Evolutionary conservation across 148 eudicot genomes (phyloP).

Genomic region (Camellia lanceoleosa): DNA sequence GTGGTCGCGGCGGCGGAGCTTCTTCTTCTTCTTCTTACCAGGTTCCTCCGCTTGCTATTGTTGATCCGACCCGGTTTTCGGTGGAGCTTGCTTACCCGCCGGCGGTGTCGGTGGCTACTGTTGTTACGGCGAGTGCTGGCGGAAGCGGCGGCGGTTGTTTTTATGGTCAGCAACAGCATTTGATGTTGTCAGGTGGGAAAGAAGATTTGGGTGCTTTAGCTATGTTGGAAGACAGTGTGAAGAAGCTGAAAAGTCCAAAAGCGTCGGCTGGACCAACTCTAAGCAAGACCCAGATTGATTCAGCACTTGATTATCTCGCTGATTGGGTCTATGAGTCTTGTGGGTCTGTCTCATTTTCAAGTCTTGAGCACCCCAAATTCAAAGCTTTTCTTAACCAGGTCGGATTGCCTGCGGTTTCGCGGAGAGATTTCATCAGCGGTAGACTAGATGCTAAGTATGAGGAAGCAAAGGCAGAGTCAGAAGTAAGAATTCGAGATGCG

Average conservation of each 20-base stretch:
- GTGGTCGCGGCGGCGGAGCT: slow-evolving; percentile 20
- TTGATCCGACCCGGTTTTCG: slow-evolving; percentile 57
- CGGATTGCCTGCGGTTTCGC: slow-evolving; percentile 56
- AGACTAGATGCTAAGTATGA: slow-evolving; percentile 74
- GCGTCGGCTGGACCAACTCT: slow-evolving; percentile 58
- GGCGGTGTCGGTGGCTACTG: slow-evolving; percentile 24
- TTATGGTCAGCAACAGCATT: slow-evolving; percentile 30
- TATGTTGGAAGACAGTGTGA: slow-evolving; percentile 85
- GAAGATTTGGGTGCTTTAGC: slow-evolving; percentile 73
- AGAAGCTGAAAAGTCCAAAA: slow-evolving; percentile 79
- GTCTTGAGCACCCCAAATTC: slow-evolving; percentile 78
- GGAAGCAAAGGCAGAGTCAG: slow-evolving; percentile 53
- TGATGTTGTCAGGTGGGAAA: slow-evolving; percentile 65
- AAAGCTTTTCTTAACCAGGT: slow-evolving; percentile 73
- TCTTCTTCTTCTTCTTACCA: slow-evolving; percentile 22
- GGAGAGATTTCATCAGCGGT: slow-evolving; percentile 52
- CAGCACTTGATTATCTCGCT: slow-evolving; percentile 58
- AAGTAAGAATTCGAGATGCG: slow-evolving; percentile 68
- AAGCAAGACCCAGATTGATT: slow-evolving; percentile 59
- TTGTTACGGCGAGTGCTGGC: slow-evolving; percentile 15
- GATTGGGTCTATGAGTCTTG: slow-evolving; percentile 90
- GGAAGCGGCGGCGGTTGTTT: slow-evolving; percentile 20
- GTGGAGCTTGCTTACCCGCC: slow-evolving; percentile 48
- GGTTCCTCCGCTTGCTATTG: slow-evolving; percentile 47
- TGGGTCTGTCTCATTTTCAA: slow-evolving; percentile 75